A percentile compares a stretch with the other conserved stretches of the same genome.
These are phyloP conservation scores for Cladosporium velox DNA, from an alignment of 2,329 filamentous ascomycete species.

Conservation along the genomic window DNA sequence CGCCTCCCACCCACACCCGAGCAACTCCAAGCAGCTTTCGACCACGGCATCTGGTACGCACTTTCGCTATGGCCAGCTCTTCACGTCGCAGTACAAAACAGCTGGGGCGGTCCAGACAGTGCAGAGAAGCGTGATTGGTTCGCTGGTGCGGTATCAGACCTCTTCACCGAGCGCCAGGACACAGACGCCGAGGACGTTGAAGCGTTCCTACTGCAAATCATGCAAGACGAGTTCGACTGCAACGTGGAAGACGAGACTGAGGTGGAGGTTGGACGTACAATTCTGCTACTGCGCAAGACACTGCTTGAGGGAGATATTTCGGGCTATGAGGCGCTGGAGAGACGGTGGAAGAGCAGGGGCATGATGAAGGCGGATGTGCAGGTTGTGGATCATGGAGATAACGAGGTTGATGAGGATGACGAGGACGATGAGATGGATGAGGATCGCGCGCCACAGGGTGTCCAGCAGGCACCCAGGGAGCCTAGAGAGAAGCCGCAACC, in stretches of 20 bases:
- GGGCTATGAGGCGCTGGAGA: constrained; percentile 77
- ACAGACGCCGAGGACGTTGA: constrained; percentile 80
- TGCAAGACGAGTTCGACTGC: constrained; percentile 94
- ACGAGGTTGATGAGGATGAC: constrained; percentile 56
- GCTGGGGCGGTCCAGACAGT: constrained; percentile 83
- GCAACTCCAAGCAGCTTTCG: constrained; percentile 53
- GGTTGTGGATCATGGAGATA: constrained; percentile 62
- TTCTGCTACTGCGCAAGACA: constrained; percentile 67
- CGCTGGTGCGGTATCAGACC: constrained; percentile 79
- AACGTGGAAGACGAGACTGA: constrained; percentile 88
- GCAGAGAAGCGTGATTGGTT: constrained; percentile 95
- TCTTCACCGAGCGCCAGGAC: constrained; percentile 63
- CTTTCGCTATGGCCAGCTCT: constrained; percentile 88
- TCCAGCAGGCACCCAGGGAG: constrained; percentile 52
- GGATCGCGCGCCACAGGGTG: constrained; percentile 60
- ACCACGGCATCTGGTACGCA: constrained; percentile 80
- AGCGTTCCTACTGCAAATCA: constrained; percentile 80
- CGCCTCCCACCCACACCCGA: constrained; percentile 27
- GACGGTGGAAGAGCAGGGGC: constrained; percentile 71
- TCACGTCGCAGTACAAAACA: constrained; percentile 79
- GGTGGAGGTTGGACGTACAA: constrained; percentile 69
- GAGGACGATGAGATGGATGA: constrained; percentile 54
- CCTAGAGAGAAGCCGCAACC: constrained; percentile 65
- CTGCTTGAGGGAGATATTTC: constrained; percentile 68
- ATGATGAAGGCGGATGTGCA: constrained; percentile 57